These are phyloP conservation scores for Kwoniella shivajii DNA, from an alignment of 1,284 basidiomycete genomes.

Conservation along the genomic window DNA sequence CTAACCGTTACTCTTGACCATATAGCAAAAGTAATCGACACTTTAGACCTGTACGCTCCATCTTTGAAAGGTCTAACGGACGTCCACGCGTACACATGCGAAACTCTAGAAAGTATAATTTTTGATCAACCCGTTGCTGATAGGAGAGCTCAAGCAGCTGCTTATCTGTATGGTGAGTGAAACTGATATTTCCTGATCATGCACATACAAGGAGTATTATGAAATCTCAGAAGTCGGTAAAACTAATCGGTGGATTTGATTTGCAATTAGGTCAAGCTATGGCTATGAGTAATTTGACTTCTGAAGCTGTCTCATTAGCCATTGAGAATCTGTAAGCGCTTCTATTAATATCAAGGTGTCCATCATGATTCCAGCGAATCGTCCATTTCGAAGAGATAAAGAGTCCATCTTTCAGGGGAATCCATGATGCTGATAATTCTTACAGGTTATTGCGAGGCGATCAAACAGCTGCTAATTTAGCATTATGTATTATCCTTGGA, in stretches of 20 bases:
- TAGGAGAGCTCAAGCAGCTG: conserved; percentile 23
- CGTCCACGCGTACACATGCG: conserved; percentile 35
- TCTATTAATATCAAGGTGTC: too few species aligned
- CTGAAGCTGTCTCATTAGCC: conserved; percentile 31
- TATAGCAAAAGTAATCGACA: conserved; percentile 39
- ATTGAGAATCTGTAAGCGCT: conserved; percentile 38
- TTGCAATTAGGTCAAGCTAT: conserved; percentile 31
- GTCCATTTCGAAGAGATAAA: too few species aligned
- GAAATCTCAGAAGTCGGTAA: background rate
- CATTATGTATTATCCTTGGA: conserved; percentile 36
- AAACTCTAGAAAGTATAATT: conserved; percentile 33
- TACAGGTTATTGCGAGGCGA: conserved; percentile 19
- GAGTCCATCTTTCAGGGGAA: too few species aligned
- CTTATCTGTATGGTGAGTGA: conserved; percentile 32
- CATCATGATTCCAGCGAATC: too few species aligned
- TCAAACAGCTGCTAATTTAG: conserved; percentile 21
- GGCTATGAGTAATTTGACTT: conserved; percentile 33
- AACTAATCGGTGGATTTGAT: too few species aligned
- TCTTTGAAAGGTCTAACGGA: conserved; percentile 37
- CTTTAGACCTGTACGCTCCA: conserved; percentile 37
- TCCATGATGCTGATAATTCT: too few species aligned
- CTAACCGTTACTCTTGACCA: background rate
- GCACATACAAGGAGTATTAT: background rate
- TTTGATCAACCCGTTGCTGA: conserved; percentile 29
- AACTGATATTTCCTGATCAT: too few species aligned